A percentile compares a stretch with the other conserved stretches of the same genome.
Evolutionary conservation across 2,329 filamentous ascomycete species (phyloP).

Genomic region (Cladophialophora yegresii): DNA sequence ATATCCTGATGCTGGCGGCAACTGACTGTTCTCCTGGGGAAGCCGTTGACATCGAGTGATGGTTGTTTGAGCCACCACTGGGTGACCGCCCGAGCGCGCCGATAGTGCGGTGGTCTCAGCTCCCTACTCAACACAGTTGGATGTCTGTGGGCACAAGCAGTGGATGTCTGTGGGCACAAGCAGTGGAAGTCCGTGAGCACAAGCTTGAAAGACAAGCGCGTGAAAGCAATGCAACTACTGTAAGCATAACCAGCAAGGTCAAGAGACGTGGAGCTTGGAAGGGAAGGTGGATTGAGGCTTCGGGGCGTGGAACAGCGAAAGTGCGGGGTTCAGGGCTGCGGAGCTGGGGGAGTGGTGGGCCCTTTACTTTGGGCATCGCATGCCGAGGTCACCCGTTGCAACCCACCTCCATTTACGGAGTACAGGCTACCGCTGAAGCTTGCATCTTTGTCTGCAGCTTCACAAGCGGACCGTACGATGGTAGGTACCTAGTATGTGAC

Average conservation of each 20-base stretch:
- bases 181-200: too few relatives aligned
- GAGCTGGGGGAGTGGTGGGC: neutral
- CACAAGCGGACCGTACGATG: neutral
- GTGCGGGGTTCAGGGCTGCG: neutral
- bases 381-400: neutral
- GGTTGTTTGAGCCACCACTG: too few relatives aligned
- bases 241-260: too few relatives aligned
- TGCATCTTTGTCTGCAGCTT: too few relatives aligned
- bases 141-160: neutral
- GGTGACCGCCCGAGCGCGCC: neutral
- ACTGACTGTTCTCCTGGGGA: too few relatives aligned
- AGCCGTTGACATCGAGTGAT: too few relatives aligned
- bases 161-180: neutral
- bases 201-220: neutral
- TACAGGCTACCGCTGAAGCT: too few relatives aligned
- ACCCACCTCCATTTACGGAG: too few relatives aligned
- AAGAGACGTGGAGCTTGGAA: neutral
- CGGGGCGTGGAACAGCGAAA: neutral
- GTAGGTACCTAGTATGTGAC: neutral
- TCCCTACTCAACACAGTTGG: neutral
- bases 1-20: neutral
- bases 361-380: too few relatives aligned
- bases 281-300: neutral
- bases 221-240: neutral
- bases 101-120: neutral